Conservation (phyloP, 164 flowering plant genomes). For the Aristolochia californica region DNA sequence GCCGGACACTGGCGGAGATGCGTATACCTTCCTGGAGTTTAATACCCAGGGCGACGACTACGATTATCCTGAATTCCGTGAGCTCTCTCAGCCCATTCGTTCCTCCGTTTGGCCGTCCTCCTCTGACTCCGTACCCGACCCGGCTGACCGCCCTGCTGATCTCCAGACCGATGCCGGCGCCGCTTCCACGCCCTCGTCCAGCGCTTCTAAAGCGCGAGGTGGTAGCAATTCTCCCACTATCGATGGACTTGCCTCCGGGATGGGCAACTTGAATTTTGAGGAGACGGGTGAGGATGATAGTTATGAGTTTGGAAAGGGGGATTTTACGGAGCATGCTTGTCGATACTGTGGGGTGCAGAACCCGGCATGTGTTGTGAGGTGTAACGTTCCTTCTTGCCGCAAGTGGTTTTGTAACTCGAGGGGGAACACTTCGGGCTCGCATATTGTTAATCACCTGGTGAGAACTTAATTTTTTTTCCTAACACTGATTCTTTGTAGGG, state of each 20-base stretch:
- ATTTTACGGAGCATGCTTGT: slow-evolving; percentile 84
- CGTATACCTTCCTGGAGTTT: slow-evolving; percentile 95
- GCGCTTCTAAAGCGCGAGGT: slow-evolving; percentile 27
- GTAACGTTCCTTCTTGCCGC: slow-evolving; percentile 91
- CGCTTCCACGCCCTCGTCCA: slow-evolving; percentile 26
- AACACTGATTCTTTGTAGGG: background rate
- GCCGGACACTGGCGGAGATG: slow-evolving; percentile 82
- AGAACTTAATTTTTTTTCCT: background rate
- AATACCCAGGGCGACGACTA: slow-evolving; percentile 79
- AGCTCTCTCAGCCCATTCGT: slow-evolving; percentile 57
- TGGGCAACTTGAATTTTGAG: slow-evolving; percentile 80
- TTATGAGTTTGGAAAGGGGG: slow-evolving; percentile 53
- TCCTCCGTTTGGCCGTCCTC: slow-evolving; percentile 69
- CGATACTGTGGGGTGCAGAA: slow-evolving; percentile 89
- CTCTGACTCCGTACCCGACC: slow-evolving; percentile 40
- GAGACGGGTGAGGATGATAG: slow-evolving; percentile 84
- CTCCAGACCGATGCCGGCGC: slow-evolving; percentile 45
- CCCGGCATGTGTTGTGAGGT: slow-evolving; percentile 92
- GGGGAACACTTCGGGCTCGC: slow-evolving; percentile 96
- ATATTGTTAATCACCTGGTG: slow-evolving; percentile 96
- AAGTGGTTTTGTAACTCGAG: slow-evolving; percentile 98
- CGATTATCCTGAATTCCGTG: slow-evolving; percentile 60
- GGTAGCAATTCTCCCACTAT: slow-evolving; percentile 34
- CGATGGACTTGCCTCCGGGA: slow-evolving; percentile 71
- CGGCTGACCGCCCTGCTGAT: slow-evolving; percentile 24